Evolutionary conservation across 2,329 filamentous ascomycete genomes (phyloP).

Genomic region (Cladophialophora chaetospira): DNA sequence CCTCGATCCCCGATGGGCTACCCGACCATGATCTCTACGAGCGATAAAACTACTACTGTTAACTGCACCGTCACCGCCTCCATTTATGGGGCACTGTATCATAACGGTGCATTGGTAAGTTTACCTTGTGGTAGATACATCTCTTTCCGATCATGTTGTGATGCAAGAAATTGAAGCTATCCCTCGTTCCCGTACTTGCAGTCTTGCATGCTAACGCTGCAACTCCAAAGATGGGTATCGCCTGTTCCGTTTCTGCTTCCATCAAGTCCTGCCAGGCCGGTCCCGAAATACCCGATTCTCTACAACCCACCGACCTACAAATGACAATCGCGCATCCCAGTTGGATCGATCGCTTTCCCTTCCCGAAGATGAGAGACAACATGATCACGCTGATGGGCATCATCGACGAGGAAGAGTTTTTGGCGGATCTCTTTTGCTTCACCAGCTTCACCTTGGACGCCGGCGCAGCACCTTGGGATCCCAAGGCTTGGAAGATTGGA

Average conservation of each 20-base stretch:
- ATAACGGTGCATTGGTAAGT: slow-evolving; percentile 18
- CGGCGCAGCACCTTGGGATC: slow-evolving; percentile 39
- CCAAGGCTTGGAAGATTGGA: slow-evolving; percentile 40
- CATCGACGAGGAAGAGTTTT: slow-evolving; percentile 43
- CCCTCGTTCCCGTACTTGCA: background rate
- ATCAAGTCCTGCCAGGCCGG: slow-evolving; percentile 3
- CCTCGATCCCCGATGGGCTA: background rate
- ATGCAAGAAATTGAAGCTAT: background rate
- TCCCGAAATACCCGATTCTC: slow-evolving; percentile 12
- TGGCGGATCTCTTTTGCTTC: slow-evolving; percentile 39
- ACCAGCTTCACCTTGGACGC: slow-evolving; percentile 39
- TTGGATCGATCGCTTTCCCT: slow-evolving; percentile 47
- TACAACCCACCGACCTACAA: slow-evolving; percentile 15
- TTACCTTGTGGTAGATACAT: background rate
- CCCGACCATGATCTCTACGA: background rate
- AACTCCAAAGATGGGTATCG: slow-evolving; percentile 13
- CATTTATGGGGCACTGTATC: slow-evolving; percentile 17
- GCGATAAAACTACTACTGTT: background rate
- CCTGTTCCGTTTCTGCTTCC: background rate
- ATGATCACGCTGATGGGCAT: slow-evolving; percentile 36
- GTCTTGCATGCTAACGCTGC: background rate
- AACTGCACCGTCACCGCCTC: background rate
- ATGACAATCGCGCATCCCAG: slow-evolving; percentile 21
- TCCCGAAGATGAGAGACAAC: slow-evolving; percentile 43
- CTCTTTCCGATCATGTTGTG: background rate